Base-by-base conservation (phyloP, 2,329 filamentous ascomycete species). In the Neurospora sp. region DNA sequence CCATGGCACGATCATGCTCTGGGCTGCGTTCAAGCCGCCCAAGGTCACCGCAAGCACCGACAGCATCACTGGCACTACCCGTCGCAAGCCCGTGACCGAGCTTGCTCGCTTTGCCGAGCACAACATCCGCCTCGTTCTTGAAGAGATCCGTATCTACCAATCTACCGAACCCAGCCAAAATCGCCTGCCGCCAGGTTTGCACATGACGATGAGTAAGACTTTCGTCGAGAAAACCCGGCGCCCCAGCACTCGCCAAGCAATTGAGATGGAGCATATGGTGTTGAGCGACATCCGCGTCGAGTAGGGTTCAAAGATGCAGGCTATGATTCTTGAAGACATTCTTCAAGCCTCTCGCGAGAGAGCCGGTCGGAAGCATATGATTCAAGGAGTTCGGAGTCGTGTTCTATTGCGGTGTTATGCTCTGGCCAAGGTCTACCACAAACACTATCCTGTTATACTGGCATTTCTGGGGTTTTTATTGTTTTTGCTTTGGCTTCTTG, bases 1-100 rank as follows among this genome's bases (percentile, higher is more conserved):
- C 4, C 69, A 72, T 8, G 72, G 72, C 10, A 73, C 66, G 15
- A 28, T 68, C 19, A 52, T 52, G 43, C n/a, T 52, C 43, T 52
- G 43, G 43, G 43, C 43, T 7, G 19, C 28, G 1, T 52, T 52
- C 43, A 4, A 52, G 43, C 43, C n/a, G 9, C 9, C 43, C 9
- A 46, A 23, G n/a, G 43, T 19, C 10, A 46, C 19, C 43, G 9
- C 19, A 4, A 23, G 9, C 19, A 23, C 19, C 19, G 11, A 19
- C 4, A 33, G 28, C 28, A 33, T 33, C 28, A 10, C 42, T 19
- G 43, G 13, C 4, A 13, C 5, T 6, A 52, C 43, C 10, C 43
- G 10, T 3, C 42, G 19, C 43, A 52, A 52, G 43, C 43, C 43
- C 11, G 2, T 10, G 19, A 52, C 10, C 10, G 43, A 52, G 43